Conservation (phyloP, 768 basidiomycete species). For the Naganishia vaughanmartiniae region DNA sequence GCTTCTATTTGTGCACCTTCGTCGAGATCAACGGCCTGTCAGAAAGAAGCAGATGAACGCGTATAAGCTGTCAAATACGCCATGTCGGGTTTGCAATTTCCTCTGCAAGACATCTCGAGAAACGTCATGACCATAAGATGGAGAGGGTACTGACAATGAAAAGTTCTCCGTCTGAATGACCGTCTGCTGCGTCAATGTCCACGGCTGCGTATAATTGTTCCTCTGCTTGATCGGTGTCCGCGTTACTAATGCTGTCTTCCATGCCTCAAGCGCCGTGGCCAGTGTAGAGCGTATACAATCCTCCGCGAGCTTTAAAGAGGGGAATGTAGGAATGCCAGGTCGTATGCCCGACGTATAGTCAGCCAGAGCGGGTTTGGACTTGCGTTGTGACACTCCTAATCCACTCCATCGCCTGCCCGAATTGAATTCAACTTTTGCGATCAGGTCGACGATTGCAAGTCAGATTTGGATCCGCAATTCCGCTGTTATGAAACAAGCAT, state of each 20-base stretch:
- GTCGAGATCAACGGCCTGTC: not conserved
- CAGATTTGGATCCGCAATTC: conserved; percentile 12
- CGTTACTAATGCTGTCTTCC: conserved; percentile 9
- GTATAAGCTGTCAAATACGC: not conserved
- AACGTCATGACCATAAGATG: not conserved
- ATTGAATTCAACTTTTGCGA: conserved; percentile 9
- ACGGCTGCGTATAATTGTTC: conserved; percentile 11
- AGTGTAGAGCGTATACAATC: not conserved
- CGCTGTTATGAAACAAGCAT: conserved; percentile 10
- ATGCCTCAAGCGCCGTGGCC: not conserved
- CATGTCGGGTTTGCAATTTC: not conserved
- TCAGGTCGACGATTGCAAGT: not conserved
- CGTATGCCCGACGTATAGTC: no score
- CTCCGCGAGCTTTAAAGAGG: not conserved
- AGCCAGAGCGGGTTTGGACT: no score
- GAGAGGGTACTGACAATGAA: conserved; percentile 2
- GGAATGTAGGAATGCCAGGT: not conserved
- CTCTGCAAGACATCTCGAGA: not conserved
- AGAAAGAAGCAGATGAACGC: not conserved
- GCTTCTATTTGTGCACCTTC: not conserved
- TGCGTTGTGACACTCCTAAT: no score
- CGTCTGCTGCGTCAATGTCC: not conserved
- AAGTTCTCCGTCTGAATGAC: not conserved
- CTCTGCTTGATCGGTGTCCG: conserved; percentile 7
- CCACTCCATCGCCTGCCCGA: not conserved